Evolutionary conservation across 2,329 filamentous ascomycete genomes (phyloP), one percentile per base, ranked within the genome.

Genomic region (Lasiodiplodia citricola): DNA sequence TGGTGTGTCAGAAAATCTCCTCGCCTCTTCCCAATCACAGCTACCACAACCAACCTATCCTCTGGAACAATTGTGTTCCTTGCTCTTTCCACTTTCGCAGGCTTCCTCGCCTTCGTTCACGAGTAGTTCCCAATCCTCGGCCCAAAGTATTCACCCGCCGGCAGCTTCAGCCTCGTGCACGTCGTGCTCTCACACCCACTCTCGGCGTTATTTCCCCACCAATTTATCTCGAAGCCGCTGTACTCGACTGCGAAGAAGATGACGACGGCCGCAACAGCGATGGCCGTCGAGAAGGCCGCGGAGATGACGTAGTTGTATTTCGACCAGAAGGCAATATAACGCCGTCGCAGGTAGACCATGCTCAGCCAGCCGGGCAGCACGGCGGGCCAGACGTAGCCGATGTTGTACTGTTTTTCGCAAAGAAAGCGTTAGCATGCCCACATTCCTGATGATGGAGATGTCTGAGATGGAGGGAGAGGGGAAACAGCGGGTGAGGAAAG

Each of bases 261-360:
- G 69, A 93, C 77, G 41, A 93, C 85, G 0, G 90, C 90, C 47
- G 85, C 87, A 25, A 92, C 77, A 14, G 90, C 87, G 7, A 92
- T 83, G 7, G 91, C 91, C 58, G 87, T 87, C 77, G 93, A 91
- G 47, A 93, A 81, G 1, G 88, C 91, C 0, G 91, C 91, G 14
- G 90, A 92, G 0, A 90, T 88, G 74, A 92, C 85, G 77, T 93
- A 93, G 81, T 93, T 93, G 81, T 92, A 93, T 77, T 85, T 85
- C 69, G 82, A 80, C 84, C 85, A 87, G 71, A 86, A 82, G 4
- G 75, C 80, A 28, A 84, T 78, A 71, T 81, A 83, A 14, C 83
- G 79, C 21, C 74, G 74, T 71, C 81, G 83, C 69, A 85, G 73
- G 72, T 81, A 86, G 28, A 85, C 91, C 0, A 91, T 91, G 11